Conservation (phyloP, 176 grass and related monocot species). For the Triticum monococcum region DNA sequence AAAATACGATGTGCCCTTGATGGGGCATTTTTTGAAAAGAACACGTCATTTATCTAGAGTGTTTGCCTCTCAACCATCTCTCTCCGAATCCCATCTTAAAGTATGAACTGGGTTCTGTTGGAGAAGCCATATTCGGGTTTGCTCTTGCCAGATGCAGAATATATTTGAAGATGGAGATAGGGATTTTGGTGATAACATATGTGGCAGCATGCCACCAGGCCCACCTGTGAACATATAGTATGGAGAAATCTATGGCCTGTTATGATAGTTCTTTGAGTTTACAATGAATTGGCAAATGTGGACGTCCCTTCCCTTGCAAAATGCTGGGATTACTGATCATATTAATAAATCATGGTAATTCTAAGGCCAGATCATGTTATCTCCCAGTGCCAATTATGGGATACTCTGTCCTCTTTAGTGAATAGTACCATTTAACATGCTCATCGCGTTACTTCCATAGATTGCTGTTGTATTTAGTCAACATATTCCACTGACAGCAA, state of each 20-base stretch:
- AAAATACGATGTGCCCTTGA: neutral
- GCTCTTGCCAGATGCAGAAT: conserved; percentile 1
- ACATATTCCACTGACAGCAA: neutral
- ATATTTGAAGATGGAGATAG: neutral
- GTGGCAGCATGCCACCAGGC: neutral
- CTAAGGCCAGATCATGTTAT: neutral
- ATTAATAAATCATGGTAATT: conserved; percentile 1
- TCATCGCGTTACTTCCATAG: neutral
- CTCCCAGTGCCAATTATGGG: neutral
- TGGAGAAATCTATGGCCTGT: neutral
- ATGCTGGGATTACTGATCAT: neutral
- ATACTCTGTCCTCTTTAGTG: neutral
- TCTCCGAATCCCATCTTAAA: neutral
- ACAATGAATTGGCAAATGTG: neutral
- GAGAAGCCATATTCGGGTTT: neutral
- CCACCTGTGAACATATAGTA: neutral
- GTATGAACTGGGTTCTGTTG: neutral
- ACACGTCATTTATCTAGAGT: neutral
- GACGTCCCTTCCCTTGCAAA: neutral
- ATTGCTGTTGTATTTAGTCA: neutral
- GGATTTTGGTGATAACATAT: neutral
- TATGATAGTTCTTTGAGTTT: neutral
- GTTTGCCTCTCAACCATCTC: neutral
- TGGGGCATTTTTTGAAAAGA: neutral
- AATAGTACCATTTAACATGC: too few species aligned